A percentile compares a stretch with the other conserved stretches of the same genome.
These are phyloP conservation scores for Jaltomata sinuosa DNA, from an alignment of 257 asterid genomes.

Conservation along the genomic window DNA sequence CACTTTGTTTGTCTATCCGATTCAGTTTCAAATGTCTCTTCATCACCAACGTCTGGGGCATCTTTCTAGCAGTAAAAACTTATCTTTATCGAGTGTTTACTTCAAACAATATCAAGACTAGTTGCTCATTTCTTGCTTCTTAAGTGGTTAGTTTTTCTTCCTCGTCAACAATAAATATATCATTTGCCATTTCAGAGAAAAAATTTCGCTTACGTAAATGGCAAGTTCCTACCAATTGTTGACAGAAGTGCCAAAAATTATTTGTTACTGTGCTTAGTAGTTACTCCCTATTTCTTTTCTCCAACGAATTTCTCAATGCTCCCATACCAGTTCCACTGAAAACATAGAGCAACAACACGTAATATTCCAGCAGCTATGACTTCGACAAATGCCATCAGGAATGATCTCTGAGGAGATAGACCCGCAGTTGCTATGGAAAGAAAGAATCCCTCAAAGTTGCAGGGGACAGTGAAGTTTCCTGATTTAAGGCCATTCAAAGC, in stretches of 20 bases:
- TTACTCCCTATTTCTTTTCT: slow-evolving; percentile 22
- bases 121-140: no score
- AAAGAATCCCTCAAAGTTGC: slow-evolving; percentile 72
- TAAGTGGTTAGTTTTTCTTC: no score
- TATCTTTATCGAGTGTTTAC: no score
- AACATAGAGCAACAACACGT: slow-evolving; percentile 63
- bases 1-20: no score
- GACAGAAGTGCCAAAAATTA: neutral
- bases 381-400: slow-evolving; percentile 71
- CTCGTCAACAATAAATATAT: no score
- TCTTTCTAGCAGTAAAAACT: no score
- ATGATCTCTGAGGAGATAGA: slow-evolving; percentile 87
- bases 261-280: neutral
- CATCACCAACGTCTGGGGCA: no score
- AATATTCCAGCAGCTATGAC: slow-evolving; percentile 44
- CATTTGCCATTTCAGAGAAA: no score
- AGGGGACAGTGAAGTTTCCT: slow-evolving; percentile 59
- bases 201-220: no score
- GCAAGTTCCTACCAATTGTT: neutral
- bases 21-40: no score
- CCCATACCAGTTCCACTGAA: slow-evolving; percentile 86
- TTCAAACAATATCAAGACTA: no score
- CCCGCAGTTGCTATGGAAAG: slow-evolving; percentile 80
- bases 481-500: slow-evolving; percentile 58
- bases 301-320: slow-evolving; percentile 58